phyloP scores from a whole-genome alignment of 108 stramenopile species.

The Aureococcus anophagefferens region DNA sequence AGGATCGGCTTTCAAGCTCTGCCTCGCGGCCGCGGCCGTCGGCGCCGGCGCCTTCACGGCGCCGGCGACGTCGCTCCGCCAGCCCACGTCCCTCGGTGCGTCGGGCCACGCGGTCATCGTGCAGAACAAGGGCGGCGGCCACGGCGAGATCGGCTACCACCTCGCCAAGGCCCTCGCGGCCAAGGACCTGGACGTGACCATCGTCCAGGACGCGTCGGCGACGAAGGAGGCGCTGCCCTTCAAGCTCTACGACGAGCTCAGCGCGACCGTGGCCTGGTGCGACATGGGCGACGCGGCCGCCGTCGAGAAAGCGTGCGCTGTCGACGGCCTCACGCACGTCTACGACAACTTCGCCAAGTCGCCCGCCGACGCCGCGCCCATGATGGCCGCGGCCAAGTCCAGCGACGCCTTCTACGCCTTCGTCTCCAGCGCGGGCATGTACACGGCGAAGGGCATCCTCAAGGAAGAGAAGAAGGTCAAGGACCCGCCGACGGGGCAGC shows the following conservation, averaged over 20 bases:
- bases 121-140: conserved; percentile 34
- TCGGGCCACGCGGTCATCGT: no score
- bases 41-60: no score
- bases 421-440: conserved; percentile 30
- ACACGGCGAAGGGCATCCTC: conserved; percentile 20
- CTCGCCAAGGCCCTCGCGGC: conserved; percentile 20
- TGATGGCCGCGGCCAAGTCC: conserved; percentile 12
- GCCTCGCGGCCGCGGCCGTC: no score
- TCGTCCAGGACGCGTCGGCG: conserved; percentile 20
- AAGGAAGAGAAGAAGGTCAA: conserved; percentile 6
- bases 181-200: conserved; percentile 18
- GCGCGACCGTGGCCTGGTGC: conserved; percentile 20
- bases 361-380: conserved; percentile 15
- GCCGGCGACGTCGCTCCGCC: no score
- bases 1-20: no score
- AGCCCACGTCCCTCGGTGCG: no score
- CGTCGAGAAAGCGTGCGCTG: conserved; percentile 17
- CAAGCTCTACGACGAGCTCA: conserved; percentile 20
- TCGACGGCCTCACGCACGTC: conserved; percentile 21
- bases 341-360: conserved; percentile 34
- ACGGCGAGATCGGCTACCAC: conserved; percentile 30
- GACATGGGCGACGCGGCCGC: conserved; percentile 20
- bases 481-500: conserved; percentile 24
- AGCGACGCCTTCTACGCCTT: conserved; percentile 20
- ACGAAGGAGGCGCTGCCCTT: conserved; percentile 27